Evolutionary conservation across 2,329 filamentous ascomycete species (phyloP).

Genomic region (Graphilbum fragrans): DNA sequence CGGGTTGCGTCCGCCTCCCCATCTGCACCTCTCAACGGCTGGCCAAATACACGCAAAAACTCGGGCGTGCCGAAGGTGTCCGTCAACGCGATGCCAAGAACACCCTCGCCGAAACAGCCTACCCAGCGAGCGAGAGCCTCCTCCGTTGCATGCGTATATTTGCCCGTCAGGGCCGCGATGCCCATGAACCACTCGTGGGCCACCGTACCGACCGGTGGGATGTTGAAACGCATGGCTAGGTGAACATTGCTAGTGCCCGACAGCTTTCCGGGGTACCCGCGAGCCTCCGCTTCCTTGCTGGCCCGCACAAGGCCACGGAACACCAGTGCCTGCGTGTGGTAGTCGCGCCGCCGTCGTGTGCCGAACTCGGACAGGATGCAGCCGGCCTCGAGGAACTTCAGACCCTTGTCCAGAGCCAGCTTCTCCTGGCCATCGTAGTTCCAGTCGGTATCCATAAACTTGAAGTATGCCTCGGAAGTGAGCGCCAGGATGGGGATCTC

Average conservation of each 20-base stretch:
- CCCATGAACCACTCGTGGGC: conserved; percentile 99
- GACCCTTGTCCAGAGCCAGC: conserved; percentile 71
- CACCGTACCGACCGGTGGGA: conserved; percentile 73
- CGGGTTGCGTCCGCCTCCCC: conserved; percentile 14
- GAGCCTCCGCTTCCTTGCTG: conserved; percentile 53
- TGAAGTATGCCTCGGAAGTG: conserved; percentile 94
- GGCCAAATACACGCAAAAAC: conserved; percentile 76
- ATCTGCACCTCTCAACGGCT: conserved; percentile 36
- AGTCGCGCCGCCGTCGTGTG: conserved; percentile 77
- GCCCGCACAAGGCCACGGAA: conserved; percentile 77
- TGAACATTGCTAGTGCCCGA: conserved; percentile 94
- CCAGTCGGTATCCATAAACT: conserved; percentile 92
- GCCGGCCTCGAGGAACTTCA: conserved; percentile 63
- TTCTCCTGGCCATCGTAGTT: conserved; percentile 77
- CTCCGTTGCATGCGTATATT: conserved; percentile 79
- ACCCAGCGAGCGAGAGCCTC: conserved; percentile 81
- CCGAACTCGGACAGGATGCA: conserved; percentile 93
- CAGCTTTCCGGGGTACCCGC: conserved; percentile 59
- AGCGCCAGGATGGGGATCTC: conserved; percentile 90
- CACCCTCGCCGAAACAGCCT: conserved; percentile 73
- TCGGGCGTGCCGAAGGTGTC: conserved; percentile 91
- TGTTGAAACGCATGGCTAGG: conserved; percentile 83
- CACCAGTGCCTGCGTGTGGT: conserved; percentile 87
- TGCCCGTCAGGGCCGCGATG: conserved; percentile 76
- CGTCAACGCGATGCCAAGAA: conserved; percentile 79